Evolutionary conservation across 495 filamentous ascomycete genomes (phyloP), one percentile per base, ranked within the genome.

Genomic region (Penicillium paxilli): DNA sequence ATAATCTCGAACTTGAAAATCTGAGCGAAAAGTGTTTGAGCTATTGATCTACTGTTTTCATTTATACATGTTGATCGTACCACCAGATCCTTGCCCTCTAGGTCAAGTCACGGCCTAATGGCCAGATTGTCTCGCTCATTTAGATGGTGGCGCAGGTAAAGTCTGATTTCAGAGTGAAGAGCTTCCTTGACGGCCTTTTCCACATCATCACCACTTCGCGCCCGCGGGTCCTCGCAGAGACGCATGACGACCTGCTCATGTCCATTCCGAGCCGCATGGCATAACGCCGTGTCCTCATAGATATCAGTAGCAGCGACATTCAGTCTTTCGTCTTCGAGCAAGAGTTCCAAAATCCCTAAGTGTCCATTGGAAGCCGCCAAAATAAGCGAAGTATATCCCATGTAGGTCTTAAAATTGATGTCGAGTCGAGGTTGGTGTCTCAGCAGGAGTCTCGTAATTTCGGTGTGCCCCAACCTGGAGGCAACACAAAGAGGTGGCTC

Each of bases 271-370:
- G 44, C 52, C 32, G 35, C 44, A 47, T 47, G 22, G 33, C 44
- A 54, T 47, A 54, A 54, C 20, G 51, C 44, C 24, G 51, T 54
- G 11, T 54, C 51, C 22, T 42, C 23, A 32, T 28, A 47, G 45
- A 8, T 17, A 41, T 54, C 24, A 22, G 32, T 17, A 42, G 51
- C 51, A 35, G 51, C 24, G 32, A 54, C 33, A 44, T 54, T 33
- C 32, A 54, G 32, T 47, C 19, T 22, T 12, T 33, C n/a, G 7
- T 22, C 44, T 47, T 30, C 35, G 2, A 54, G 35, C 32, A 54
- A 48, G 7, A 54, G 50, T 45, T 44, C 26, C n/a, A 52, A 28
- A 25, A 52, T 45, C 19, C 9, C 40, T 20, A 37, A 52, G 10
- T 45, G 10, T n/a, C 49, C 40, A 45, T 21, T 14, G 41, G 14